Evolutionary conservation across 2,329 filamentous ascomycete genomes (phyloP), one percentile per base, ranked within the genome.

Genomic region (Exophiala dermatitidis): DNA sequence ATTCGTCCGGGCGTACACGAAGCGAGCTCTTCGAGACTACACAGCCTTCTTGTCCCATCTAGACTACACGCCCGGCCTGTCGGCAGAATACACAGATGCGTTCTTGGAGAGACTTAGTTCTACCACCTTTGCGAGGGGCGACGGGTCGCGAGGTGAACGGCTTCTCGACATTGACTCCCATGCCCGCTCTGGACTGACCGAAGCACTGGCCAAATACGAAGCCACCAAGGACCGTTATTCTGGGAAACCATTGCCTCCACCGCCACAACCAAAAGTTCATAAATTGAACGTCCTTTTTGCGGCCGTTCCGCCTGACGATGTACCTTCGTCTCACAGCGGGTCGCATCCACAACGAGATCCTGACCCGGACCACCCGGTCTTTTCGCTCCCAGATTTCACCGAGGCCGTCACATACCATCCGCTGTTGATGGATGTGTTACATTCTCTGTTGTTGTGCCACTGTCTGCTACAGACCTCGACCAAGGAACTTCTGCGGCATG

Each of bases 391-490:
- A 7, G 72, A 76, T 52, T 74, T 71, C 48, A 75, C 80, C 41
- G 86, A 89, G 70, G 77, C 78, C 38, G 77, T 88, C 30, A 93
- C 87, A 1, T 93, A 88, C 66, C 88, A 94, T 63, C 89, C 88
- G 0, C 77, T 93, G 5, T 75, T 94, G 7, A 82, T 82, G 4
- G 88, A 94, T 32, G 85, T 85, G 1, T 77, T 94, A 0, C 88
- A 94, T 67, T 84, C 83, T 3, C 70, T 93, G 1, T 80, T 94
- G 5, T 78, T 94, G 38, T 86, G 84, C 60, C 88, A 94, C 68
- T 80, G 80, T n/a, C 79, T 94, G 6, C 71, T 88, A 5, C 88
- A 91, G 68, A 94, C 88, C 0, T 86, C 87, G 0, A 69, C 80
- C 7, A 88, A 86, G 62, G 88, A 93, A 67, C 78, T 90, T 33